phyloP scores from a whole-genome alignment of 768 basidiomycete species.

The Gloeopeniophorella convolvens region DNA sequence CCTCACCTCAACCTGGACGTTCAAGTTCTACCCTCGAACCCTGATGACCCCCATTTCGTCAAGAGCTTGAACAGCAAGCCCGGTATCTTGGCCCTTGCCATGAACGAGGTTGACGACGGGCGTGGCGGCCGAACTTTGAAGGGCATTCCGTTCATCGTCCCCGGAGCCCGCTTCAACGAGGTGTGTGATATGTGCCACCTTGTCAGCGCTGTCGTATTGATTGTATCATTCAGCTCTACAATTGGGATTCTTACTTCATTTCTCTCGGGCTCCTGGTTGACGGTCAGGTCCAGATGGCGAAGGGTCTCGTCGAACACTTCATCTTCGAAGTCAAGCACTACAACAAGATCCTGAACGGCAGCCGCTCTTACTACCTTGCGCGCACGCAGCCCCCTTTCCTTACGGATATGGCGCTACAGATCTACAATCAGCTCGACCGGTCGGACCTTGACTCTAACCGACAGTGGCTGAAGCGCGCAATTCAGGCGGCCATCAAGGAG shows the following conservation, averaged over 20 bases:
- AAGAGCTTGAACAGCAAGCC: conserved; percentile 93
- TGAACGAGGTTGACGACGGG: conserved; percentile 83
- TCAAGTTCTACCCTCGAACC: conserved; percentile 78
- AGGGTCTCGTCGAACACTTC: conserved; percentile 98
- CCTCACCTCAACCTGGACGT: conserved; percentile 94
- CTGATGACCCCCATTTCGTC: conserved; percentile 83
- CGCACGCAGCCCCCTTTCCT: conserved; percentile 97
- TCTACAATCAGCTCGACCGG: conserved; percentile 92
- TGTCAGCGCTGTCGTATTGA: neutral
- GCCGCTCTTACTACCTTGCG: conserved; percentile 90
- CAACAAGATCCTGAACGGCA: conserved; percentile 94
- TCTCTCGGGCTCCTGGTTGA: conserved; percentile 91
- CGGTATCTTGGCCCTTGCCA: conserved; percentile 89
- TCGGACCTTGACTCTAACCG: conserved; percentile 75
- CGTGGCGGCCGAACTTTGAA: conserved; percentile 77
- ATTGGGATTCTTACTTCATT: conserved; percentile 96
- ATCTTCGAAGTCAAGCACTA: conserved; percentile 99
- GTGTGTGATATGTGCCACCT: conserved; percentile 35
- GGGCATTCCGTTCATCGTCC: conserved; percentile 95
- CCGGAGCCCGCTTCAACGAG: conserved; percentile 92
- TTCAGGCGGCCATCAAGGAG: conserved; percentile 97
- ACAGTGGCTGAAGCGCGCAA: conserved; percentile 89
- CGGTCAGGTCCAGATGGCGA: conserved; percentile 89
- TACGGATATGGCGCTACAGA: conserved; percentile 97
- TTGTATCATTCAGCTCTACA: conserved; percentile 57